Conservation (phyloP, 2,329 filamentous ascomycete species). For the Fusarium chlamydosporum region DNA sequence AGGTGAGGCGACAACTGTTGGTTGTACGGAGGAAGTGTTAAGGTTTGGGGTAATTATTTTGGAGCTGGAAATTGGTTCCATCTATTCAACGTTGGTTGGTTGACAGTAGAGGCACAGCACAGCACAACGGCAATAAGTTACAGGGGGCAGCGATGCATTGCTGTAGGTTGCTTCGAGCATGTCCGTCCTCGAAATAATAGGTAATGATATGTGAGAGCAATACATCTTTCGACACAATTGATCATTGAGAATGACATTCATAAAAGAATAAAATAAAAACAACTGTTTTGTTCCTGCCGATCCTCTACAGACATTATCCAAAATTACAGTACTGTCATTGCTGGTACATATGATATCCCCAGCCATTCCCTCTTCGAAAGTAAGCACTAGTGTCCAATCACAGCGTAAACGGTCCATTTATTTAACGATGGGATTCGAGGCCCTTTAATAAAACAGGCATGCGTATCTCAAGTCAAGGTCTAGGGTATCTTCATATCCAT, state of each 20-base stretch:
- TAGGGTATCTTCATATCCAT: conserved; percentile 7
- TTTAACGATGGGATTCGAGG: conserved; percentile 38
- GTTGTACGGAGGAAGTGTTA: conserved; percentile 43
- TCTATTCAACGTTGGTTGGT: conserved; percentile 3
- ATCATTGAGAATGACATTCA: not conserved
- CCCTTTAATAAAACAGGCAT: conserved; percentile 46
- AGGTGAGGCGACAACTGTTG: conserved; percentile 41
- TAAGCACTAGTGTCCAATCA: not conserved
- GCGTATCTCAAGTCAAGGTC: conserved; percentile 10
- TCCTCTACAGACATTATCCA: not conserved
- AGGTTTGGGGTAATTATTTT: conserved; percentile 47
- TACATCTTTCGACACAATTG: not conserved
- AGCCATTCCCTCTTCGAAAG: conserved; percentile 3
- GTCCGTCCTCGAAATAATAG: too few relatives aligned
- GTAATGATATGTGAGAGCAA: not conserved
- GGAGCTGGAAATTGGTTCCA: conserved; percentile 33
- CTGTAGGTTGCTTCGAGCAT: not conserved
- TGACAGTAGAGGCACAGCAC: not conserved
- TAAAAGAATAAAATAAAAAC: too few relatives aligned
- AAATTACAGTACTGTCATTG: not conserved
- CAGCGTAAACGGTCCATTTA: conserved; percentile 33
- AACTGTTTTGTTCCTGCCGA: not conserved
- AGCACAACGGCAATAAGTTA: too few relatives aligned
- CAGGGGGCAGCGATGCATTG: conserved; percentile 3
- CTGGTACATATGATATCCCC: not conserved